Evolutionary conservation across 2,329 filamentous ascomycete species (phyloP).

Genomic region (Cordyceps militaris): DNA sequence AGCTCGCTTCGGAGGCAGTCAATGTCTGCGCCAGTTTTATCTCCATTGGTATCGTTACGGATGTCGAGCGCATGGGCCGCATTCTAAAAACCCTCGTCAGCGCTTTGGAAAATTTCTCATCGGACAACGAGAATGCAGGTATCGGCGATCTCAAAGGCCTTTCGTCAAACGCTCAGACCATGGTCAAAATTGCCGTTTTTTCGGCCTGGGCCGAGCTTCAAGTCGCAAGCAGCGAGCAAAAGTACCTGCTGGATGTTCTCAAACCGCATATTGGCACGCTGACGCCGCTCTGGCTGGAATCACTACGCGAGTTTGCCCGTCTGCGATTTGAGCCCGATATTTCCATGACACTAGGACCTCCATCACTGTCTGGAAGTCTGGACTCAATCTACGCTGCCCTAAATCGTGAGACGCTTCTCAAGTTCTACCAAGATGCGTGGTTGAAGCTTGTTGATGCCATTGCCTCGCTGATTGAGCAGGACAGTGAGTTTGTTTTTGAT

Average conservation of each 20-base stretch:
- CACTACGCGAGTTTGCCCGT: conserved; percentile 85
- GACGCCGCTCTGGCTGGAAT: conserved; percentile 90
- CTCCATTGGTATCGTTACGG: conserved; percentile 91
- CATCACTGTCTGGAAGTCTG: conserved; percentile 73
- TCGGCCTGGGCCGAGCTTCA: conserved; percentile 96
- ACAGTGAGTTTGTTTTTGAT: conserved; percentile 96
- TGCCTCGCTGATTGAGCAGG: conserved; percentile 92
- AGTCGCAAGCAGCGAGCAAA: conserved; percentile 87
- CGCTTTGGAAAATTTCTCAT: conserved; percentile 86
- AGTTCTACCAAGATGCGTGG: conserved; percentile 97
- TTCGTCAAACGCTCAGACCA: conserved; percentile 92
- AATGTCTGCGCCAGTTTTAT: conserved; percentile 98
- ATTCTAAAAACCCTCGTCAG: conserved; percentile 90
- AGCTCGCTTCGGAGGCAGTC: conserved; percentile 90
- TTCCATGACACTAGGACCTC: conserved; percentile 78
- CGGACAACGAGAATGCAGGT: conserved; percentile 69
- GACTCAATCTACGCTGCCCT: conserved; percentile 93
- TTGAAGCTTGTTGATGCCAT: conserved; percentile 95
- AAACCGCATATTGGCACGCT: conserved; percentile 84
- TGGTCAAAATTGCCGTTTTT: conserved; percentile 97
- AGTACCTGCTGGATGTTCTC: conserved; percentile 80
- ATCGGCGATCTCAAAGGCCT: conserved; percentile 91
- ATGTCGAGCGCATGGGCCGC: conserved; percentile 96
- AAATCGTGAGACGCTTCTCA: conserved; percentile 85
- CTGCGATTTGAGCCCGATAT: conserved; percentile 95